Evolutionary conservation across 352 stramenopile species (phyloP), one percentile per base, ranked within the genome.

Genomic region (Phytophthora vignae): DNA sequence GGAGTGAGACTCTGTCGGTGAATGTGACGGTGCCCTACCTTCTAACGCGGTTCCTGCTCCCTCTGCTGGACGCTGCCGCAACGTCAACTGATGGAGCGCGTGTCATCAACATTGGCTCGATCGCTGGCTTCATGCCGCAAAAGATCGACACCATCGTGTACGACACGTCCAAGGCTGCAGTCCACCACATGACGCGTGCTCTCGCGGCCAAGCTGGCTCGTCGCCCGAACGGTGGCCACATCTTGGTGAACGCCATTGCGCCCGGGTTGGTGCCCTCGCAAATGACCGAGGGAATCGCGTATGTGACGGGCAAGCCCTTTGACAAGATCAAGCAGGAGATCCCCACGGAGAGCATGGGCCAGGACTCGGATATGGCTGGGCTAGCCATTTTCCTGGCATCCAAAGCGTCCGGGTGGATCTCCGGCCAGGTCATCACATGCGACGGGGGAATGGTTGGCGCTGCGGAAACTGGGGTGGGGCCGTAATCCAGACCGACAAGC

Each of bases 11-110:
- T 11, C 76, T 98, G 19, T 84, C 93, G 42, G 73, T 99, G 52
- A 99, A 99, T 76, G 91, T 99, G 56, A 98, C 98, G 79, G 85
- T 90, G 14, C 82, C 97, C 7, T 99, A 99, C 81, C 98, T 98
- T 80, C 76, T 99, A 42, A 94, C 88, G 52, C 84, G 93, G 53
- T 88, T 94, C 44, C 90, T 98, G 56, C 74, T 99, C 27, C 96
- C 95, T 1, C 77, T 98, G 49, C 80, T 99, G 44, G 87, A 98
- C 60, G 75, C 31, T 0, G 86, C 86, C 12, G 71, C 84, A 0
- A 88, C 67, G 21, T 82, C 78, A 10, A 64, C 85, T 1, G 76
- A 85, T 31, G 77, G 81, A 31, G 82, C 86, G 56, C 80, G 88
- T 22, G 71, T 96, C 50, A 94, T 96, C 69, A 96, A 91, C 59